Conservation (phyloP, 75 land plant genomes). For the Pinus tabuliformis region DNA sequence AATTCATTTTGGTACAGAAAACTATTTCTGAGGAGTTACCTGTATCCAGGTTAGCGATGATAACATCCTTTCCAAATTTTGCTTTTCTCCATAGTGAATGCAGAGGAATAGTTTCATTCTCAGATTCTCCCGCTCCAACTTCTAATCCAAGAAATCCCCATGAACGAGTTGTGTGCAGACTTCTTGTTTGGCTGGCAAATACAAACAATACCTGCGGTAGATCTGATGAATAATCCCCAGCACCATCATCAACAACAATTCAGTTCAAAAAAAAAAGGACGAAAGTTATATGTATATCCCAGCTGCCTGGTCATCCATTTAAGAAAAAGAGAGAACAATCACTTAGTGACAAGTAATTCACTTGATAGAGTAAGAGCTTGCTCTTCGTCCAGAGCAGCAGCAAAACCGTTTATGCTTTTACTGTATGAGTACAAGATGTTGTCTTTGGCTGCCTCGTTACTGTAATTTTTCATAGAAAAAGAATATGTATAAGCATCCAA, state of each 20-base stretch:
- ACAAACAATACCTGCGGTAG: constrained; percentile 37
- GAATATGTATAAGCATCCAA: not conserved
- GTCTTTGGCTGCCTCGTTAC: constrained; percentile 18
- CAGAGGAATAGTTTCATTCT: constrained; percentile 7
- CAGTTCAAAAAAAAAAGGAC: not conserved
- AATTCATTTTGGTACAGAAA: not conserved
- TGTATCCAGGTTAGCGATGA: constrained; percentile 53
- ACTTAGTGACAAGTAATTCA: constrained; percentile 5
- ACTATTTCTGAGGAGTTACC: constrained; percentile 11
- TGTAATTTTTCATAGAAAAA: not conserved
- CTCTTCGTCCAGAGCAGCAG: constrained; percentile 37
- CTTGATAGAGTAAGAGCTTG: constrained; percentile 20
- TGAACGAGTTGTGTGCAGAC: constrained; percentile 46
- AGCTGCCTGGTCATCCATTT: not conserved
- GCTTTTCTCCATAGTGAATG: constrained; percentile 50
- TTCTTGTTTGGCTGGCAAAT: constrained; percentile 26
- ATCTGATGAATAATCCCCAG: constrained; percentile 18
- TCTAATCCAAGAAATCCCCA: constrained; percentile 63
- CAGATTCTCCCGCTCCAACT: not conserved
- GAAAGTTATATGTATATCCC: not conserved
- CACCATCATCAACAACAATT: not conserved
- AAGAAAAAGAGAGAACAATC: not conserved
- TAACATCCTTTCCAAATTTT: constrained; percentile 50
- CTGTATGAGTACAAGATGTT: constrained; percentile 41
- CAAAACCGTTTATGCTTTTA: constrained; percentile 40